Evolutionary conservation across 2,329 filamentous ascomycete genomes (phyloP), one percentile per base, ranked within the genome.

Genomic region (Polytolypa hystricis): DNA sequence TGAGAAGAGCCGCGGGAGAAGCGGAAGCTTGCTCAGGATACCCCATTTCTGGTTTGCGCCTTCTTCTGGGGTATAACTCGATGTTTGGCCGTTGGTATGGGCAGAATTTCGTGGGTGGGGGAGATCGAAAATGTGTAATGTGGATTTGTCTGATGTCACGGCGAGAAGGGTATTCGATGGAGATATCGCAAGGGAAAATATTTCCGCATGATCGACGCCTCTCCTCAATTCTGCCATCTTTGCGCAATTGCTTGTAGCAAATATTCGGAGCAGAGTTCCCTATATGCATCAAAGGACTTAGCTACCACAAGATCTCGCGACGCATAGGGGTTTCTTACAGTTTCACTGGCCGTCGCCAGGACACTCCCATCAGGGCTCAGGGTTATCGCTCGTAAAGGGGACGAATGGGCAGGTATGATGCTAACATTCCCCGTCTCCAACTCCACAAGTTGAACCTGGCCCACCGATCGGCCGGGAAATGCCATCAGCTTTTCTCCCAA

Each of bases 61-160:
- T 26, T 70, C 64, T 38, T 60, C 60, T 4, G 53, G 48, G 19
- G 44, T 43, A 14, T 51, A 47, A n/a, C 23, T 12, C 3, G 37
- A 27, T 25, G 38, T 25, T 26, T 38, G 27, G 19, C 25, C n/a
- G 37, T 58, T 58, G 41, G 55, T 54, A 40, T 53, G 53, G 3
- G 48, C 46, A 23, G 48, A 40, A 21, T 54, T 56, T 20, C 45
- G 51, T 23, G 61, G 60, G 35, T 60, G 56, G 33, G 81, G 80
- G 1, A 95, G 70, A 52, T 96, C 86, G 54, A 95, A 98, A 25
- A 98, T 73, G 60, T 98, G 91, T 8, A 98, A 69, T 0, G 87
- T 98, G 4, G 84, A 87, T 62, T 96, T 98, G 67, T 98, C 91
- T 1, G 87, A 95, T 1, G 89, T 96, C 43, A 86, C 89, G 17